Percentiles rank a stretch among this genome's conserved stretches.
Evolutionary conservation across 306 rosid genomes (phyloP).

Genomic region (Canavalia gladiata): DNA sequence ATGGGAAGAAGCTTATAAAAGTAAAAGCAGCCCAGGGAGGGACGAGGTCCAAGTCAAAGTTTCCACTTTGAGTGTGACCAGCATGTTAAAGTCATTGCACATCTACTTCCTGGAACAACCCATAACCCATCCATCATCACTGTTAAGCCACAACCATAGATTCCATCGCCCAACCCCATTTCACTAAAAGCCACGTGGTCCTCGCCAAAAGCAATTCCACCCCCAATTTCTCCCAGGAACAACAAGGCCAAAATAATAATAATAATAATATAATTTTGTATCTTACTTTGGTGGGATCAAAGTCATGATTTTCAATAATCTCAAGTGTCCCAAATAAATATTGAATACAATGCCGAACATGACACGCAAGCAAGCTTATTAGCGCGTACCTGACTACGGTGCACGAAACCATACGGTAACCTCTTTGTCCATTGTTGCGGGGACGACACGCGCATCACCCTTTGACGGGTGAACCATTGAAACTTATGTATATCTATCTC

Average conservation of each 20-base stretch:
- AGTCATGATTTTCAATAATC: not conserved
- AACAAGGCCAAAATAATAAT: not conserved
- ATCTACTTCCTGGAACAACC: conserved; percentile 1
- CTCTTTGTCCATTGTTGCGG: conserved; percentile 35
- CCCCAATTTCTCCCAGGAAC: not conserved
- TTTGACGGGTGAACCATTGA: conserved; percentile 58
- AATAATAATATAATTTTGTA: too few relatives aligned
- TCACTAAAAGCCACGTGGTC: not conserved
- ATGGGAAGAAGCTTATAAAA: not conserved
- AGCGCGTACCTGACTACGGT: conserved; percentile 37
- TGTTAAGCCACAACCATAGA: not conserved
- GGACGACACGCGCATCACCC: conserved; percentile 55
- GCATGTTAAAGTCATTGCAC: not conserved
- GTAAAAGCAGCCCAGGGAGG: not conserved
- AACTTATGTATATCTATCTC: not conserved
- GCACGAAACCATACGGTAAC: conserved; percentile 29
- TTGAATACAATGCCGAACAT: conserved; percentile 3
- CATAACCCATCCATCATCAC: not conserved
- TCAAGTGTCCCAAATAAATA: not conserved
- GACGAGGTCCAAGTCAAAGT: conserved; percentile 30
- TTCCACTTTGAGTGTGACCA: not conserved
- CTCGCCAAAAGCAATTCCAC: not conserved
- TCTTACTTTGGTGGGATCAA: not conserved
- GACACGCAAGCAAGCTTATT: conserved; percentile 15
- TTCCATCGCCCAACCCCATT: not conserved